phyloP scores from a whole-genome alignment of 116 monocot genomes.

The Thalassia testudinum region DNA sequence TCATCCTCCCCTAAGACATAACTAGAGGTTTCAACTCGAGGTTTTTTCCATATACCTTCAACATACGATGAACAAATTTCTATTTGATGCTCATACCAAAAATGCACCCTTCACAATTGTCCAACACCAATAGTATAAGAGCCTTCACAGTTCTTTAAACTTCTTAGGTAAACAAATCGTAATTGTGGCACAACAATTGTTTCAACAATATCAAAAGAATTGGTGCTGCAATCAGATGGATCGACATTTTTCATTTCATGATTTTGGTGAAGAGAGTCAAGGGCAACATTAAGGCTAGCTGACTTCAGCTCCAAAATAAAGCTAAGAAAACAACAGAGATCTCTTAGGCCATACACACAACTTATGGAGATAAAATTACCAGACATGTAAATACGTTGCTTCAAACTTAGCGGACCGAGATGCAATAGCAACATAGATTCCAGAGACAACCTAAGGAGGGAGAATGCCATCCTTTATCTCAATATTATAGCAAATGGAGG shows the following conservation, averaged over 20 bases:
- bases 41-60: too few species aligned
- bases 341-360: neutral
- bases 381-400: slow-evolving; percentile 19
- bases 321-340: slow-evolving; percentile 15
- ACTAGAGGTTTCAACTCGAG: too few species aligned
- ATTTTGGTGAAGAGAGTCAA: slow-evolving; percentile 21
- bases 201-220: slow-evolving; percentile 27
- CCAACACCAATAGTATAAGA: slow-evolving; percentile 23
- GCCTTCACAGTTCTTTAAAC: slow-evolving; percentile 30
- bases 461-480: slow-evolving; percentile 65
- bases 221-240: slow-evolving; percentile 1
- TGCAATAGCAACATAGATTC: slow-evolving; percentile 58
- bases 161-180: slow-evolving; percentile 22
- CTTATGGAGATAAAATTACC: neutral
- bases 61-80: too few species aligned
- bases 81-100: neutral
- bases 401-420: slow-evolving; percentile 43
- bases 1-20: too few species aligned
- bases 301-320: slow-evolving; percentile 44
- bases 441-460: slow-evolving; percentile 72
- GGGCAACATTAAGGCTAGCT: slow-evolving; percentile 35
- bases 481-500: slow-evolving; percentile 47
- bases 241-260: slow-evolving; percentile 4
- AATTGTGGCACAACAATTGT: slow-evolving; percentile 24
- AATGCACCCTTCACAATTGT: slow-evolving; percentile 10